A percentile compares a stretch with the other conserved stretches of the same genome.
Evolutionary conservation across 176 grass and related monocot species (phyloP).

Genomic region (Phoenix dactylifera): DNA sequence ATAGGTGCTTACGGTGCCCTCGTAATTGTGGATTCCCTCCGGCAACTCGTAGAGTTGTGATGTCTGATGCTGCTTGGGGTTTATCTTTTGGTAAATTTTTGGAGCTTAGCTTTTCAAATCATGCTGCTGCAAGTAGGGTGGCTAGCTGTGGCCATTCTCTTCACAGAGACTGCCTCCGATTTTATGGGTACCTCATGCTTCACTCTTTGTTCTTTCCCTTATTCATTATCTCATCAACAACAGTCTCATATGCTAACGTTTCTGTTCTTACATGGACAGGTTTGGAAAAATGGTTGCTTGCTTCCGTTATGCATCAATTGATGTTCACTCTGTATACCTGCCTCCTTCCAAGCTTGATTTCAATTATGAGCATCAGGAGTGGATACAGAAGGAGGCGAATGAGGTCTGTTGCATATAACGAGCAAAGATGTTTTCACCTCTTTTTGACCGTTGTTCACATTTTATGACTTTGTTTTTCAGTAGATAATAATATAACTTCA

Average conservation of each 20-base stretch:
- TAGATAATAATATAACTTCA: no score
- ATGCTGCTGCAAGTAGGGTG: conserved; percentile 90
- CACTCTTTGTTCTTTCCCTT: neutral
- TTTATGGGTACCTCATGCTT: conserved; percentile 63
- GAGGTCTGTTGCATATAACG: conserved; percentile 49
- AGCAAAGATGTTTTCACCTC: neutral
- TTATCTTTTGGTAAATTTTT: conserved; percentile 98
- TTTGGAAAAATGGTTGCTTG: conserved; percentile 87
- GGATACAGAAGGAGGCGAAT: conserved; percentile 74
- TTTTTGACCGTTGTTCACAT: no score
- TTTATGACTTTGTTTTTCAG: no score
- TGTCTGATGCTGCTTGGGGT: conserved; percentile 95
- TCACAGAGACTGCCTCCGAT: conserved; percentile 92
- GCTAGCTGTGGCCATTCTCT: conserved; percentile 90
- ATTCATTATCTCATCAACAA: no score
- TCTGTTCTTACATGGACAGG: conserved; percentile 37
- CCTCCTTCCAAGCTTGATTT: conserved; percentile 89
- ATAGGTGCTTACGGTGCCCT: conserved; percentile 85
- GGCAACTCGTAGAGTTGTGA: conserved; percentile 76
- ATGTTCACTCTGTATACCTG: conserved; percentile 76
- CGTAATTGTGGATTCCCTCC: conserved; percentile 80
- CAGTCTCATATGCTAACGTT: conserved; percentile 4
- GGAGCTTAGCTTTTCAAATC: conserved; percentile 95
- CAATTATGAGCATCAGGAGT: conserved; percentile 66
- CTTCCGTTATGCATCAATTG: conserved; percentile 74